Conservation (phyloP, 2,329 filamentous ascomycete genomes). For the Colletotrichum graminicola region DNA sequence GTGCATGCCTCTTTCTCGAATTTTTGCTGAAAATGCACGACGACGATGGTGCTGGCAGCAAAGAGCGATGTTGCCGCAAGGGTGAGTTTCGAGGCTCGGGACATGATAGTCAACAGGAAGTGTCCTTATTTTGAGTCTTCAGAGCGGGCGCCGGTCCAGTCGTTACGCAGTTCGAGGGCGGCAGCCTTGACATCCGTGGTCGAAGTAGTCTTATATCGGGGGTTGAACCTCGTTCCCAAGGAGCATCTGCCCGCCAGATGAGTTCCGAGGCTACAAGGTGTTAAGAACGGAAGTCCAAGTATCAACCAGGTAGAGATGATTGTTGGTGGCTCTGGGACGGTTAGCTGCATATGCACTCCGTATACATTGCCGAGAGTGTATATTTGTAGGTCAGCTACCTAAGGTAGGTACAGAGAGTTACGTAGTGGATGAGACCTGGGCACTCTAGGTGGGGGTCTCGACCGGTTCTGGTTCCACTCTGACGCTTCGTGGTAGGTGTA, state of each 20-base stretch:
- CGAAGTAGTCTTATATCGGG: constrained; percentile 18
- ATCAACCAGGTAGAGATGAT: not conserved
- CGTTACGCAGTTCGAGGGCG: not conserved
- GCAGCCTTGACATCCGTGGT: not conserved
- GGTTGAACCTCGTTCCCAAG: constrained; percentile 15
- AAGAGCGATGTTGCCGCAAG: constrained; percentile 82
- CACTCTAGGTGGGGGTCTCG: not conserved
- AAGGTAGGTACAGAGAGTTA: not conserved
- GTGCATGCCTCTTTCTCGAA: constrained; percentile 63
- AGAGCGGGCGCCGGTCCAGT: not conserved
- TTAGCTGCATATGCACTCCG: not conserved
- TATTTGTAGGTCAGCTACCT: not conserved
- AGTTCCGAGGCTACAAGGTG: not conserved
- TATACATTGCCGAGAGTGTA: not conserved
- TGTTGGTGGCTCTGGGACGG: not conserved
- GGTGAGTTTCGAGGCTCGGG: constrained; percentile 88
- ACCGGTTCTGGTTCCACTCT: not conserved
- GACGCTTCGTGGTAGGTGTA: not conserved
- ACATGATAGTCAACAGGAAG: constrained; percentile 70
- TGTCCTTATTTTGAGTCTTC: not conserved
- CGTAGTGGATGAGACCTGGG: not conserved
- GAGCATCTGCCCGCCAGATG: not conserved
- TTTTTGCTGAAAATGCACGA: constrained; percentile 92
- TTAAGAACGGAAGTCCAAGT: not conserved
- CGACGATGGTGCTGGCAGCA: constrained; percentile 80